Base-by-base conservation (phyloP, 257 asterid genomes). In the Fraxinus pennsylvanica region DNA sequence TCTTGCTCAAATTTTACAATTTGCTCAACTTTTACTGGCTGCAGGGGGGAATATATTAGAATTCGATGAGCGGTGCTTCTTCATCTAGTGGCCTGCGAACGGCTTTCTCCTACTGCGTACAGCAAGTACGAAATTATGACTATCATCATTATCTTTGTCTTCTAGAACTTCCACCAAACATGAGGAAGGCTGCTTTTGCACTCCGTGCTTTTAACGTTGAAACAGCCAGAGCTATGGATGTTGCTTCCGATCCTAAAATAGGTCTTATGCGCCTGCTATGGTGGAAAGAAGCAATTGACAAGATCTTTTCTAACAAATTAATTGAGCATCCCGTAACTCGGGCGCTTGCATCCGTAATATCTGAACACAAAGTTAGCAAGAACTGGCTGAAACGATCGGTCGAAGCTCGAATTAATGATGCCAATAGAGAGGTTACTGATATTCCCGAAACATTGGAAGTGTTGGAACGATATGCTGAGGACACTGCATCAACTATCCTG, bases 141-240 rank as follows among this genome's bases (percentile, higher is more conserved):
- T 93, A 95, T 74, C 98, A 92, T 78, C 98, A 93, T 88, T 95
- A 95, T 79, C 97, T 95, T 14, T 95, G 99, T 89, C 98, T 95
- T 79, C 97, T 95, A 52, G 98, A 95, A 86, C 97, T 95, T 63
- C 98, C 99, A 17, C 92, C 91, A 74, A 78, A 81, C 84, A 85
- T 92, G 94, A 84, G 99, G 25, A 95, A 81, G 86, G 86, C 99
- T 3, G 98, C 97, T 69, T 95, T 95, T 75, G 97, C 97, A 0
- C 86, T 95, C 63, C 91, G 93, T 50, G 99, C 99, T 15, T 95
- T 93, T 65, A 93, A 95, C 10, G 91, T 95, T 2, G 99, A 95
- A 83, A 95, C 98, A 8, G 85, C 98, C 38, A 85, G 91, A 85
- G 98, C 98, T 12, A 92, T 93, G 94, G 99, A 95, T 57, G 87